Percentiles rank a stretch among this genome's conserved stretches.
Conservation (phyloP, 352 stramenopile species). For the Phytophthora foliorum region DNA sequence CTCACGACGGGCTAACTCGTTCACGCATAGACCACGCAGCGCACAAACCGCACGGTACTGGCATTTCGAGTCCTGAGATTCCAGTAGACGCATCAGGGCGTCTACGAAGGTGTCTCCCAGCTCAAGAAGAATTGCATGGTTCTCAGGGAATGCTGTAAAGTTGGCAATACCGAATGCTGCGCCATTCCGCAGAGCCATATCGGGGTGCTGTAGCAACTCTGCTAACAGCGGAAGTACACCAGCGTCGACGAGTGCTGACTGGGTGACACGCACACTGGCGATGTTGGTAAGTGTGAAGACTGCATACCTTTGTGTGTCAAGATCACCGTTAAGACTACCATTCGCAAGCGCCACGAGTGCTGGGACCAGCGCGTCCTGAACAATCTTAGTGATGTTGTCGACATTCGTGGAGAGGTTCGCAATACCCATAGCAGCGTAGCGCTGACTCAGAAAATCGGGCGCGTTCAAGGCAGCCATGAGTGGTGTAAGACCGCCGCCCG, state of each 20-base stretch:
- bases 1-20: conserved; percentile 85
- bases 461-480: conserved; percentile 92
- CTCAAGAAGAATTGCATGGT: conserved; percentile 89
- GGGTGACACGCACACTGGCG: conserved; percentile 84
- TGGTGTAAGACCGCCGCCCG: conserved; percentile 89
- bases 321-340: conserved; percentile 84
- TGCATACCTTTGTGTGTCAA: conserved; percentile 94
- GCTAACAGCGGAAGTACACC: conserved; percentile 79
- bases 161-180: conserved; percentile 95
- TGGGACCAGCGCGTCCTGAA: conserved; percentile 91
- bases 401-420: conserved; percentile 96
- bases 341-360: conserved; percentile 89
- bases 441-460: conserved; percentile 93
- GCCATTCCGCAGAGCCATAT: conserved; percentile 90
- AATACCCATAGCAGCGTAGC: conserved; percentile 96
- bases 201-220: conserved; percentile 76
- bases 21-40: conserved; percentile 93
- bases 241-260: conserved; percentile 85
- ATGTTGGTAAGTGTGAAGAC: conserved; percentile 96
- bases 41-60: conserved; percentile 93
- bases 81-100: conserved; percentile 61
- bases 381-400: conserved; percentile 91
- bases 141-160: conserved; percentile 93
- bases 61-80: conserved; percentile 77
- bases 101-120: conserved; percentile 55